These are phyloP conservation scores for Hypoxylon lenormandii DNA, from an alignment of 495 filamentous ascomycete genomes.

Conservation along the genomic window DNA sequence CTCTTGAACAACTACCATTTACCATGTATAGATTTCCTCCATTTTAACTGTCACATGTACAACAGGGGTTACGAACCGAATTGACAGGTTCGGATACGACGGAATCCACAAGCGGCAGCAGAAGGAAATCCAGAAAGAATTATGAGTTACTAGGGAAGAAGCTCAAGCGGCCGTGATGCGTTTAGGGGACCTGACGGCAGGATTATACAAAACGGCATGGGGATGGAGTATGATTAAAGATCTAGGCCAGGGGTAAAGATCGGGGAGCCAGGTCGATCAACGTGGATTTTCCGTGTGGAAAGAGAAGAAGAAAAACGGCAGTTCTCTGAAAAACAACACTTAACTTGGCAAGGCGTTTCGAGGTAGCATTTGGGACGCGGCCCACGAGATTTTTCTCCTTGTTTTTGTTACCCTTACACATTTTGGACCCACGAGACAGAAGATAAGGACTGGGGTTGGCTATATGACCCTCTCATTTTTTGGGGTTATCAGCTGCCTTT, in stretches of 20 bases:
- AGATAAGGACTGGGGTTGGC: slow-evolving; percentile 40
- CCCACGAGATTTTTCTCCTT: not conserved
- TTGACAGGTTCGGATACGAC: slow-evolving; percentile 25
- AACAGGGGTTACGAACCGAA: slow-evolving; percentile 32
- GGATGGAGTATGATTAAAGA: slow-evolving; percentile 22
- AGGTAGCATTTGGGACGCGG: slow-evolving; percentile 42
- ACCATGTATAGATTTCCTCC: slow-evolving; percentile 39
- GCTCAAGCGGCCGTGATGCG: slow-evolving; percentile 10
- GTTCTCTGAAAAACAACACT: slow-evolving; percentile 7
- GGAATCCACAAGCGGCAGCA: slow-evolving; percentile 10
- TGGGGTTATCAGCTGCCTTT: slow-evolving; percentile 31
- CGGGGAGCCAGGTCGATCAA: slow-evolving; percentile 14
- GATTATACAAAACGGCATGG: slow-evolving; percentile 32
- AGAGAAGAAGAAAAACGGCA: slow-evolving; percentile 27
- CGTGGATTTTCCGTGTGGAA: slow-evolving; percentile 18
- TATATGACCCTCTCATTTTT: not conserved
- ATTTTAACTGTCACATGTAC: slow-evolving; percentile 40
- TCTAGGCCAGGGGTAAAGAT: slow-evolving; percentile 35
- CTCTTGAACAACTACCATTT: slow-evolving; percentile 26
- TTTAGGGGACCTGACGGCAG: slow-evolving; percentile 8
- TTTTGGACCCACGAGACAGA: slow-evolving; percentile 30
- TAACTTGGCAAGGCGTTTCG: slow-evolving; percentile 45
- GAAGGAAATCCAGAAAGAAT: slow-evolving; percentile 1
- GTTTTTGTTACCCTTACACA: not conserved
- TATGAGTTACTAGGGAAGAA: slow-evolving; percentile 7